Base-by-base conservation (phyloP, 1,284 basidiomycete species). In the Flammula alnicola region DNA sequence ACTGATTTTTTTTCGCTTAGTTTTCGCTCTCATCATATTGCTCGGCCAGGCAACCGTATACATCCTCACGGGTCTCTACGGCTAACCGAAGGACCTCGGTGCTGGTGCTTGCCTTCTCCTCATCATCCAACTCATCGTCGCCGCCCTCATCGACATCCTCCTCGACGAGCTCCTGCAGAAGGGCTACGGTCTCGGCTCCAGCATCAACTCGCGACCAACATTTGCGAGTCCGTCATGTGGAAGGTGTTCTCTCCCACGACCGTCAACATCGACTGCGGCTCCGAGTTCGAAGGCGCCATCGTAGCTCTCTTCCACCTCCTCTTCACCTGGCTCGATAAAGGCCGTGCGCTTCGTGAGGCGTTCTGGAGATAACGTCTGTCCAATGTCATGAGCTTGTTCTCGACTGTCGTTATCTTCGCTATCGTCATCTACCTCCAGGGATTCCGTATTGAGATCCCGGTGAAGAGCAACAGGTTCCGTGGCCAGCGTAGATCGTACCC, bases 181-280 rank as follows among this genome's bases (percentile, higher is more conserved):
- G n/a, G n/a, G n/a, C n/a, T n/a, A n/a, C n/a, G n/a, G n/a, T n/a
- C n/a, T n/a, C n/a, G n/a, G n/a, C n/a, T n/a, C n/a, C n/a, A n/a
- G n/a, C n/a, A n/a, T n/a, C n/a, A n/a, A n/a, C n/a, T n/a, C n/a
- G n/a, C n/a, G n/a, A n/a, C n/a, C n/a, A n/a, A n/a, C n/a, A n/a
- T n/a, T n/a, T n/a, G n/a, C n/a, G n/a, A n/a, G 74, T 93, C 91
- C 52, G 98, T 98, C 75, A 86, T 98, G 64, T 99, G 96, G 96
- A 98, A 98, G 71, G 96, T 95, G 3, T 98, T 99, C 77, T 96
- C 93, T 3, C 96, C 96, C 26, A 98, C 94, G 25, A 98, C 96
- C 39, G 76, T 98, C 76, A 98, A 98, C 83, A 98, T 95, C 22
- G 96, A 96, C 45, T 91, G 95, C 59, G 95, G 96, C 5, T 93